Evolutionary conservation across 1,139 yeast genomes (phyloP), one percentile per base, ranked within the genome.

Genomic region (Pichia sp.): DNA sequence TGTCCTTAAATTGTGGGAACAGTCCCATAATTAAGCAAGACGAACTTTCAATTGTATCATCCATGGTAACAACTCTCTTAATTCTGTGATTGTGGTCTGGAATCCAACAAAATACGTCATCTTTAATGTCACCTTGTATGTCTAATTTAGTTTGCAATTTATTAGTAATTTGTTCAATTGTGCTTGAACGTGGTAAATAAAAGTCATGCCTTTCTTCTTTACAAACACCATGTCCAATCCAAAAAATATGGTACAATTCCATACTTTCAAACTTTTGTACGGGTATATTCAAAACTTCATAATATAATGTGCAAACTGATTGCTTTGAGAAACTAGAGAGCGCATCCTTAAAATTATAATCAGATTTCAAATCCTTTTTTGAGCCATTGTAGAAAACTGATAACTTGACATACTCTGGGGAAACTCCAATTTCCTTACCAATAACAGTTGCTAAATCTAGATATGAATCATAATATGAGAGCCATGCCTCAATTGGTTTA

Each of bases 221-320:
- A 48, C 81, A 71, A 41, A 83, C 74, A 22, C 79, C 77, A 46
- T 74, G 74, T 3, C 76, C 75, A 27, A 84, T 66, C 89, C 90
- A 85, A 51, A 72, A 72, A 26, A 85, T 70, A 51, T 75, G 78
- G 37, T 90, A 68, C 9, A 79, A 67, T 53, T 79, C 78, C 79
- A 88, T 77, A 55, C 77, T 80, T 64, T 94, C 98, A 58, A 84
- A 76, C 53, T 89, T 95, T 36, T 71, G 74, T 52, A 92, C 69
- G 7, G 90, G 80, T 43, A 89, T 81, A 40, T 80, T 83, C 58
- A 94, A 73, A 1, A 85, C 68, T 59, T 90, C 96, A 62, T 85
- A 92, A 56, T 30, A 39, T 1, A 50, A 23, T 6, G 27, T 24
- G 4, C 44, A 13, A 3, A 32, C 34, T 3, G 37, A 38, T 26